A percentile compares a stretch with the other conserved stretches of the same genome.
Conservation (phyloP, 1,284 basidiomycete species). For the Ceratobasidium papillatum region DNA sequence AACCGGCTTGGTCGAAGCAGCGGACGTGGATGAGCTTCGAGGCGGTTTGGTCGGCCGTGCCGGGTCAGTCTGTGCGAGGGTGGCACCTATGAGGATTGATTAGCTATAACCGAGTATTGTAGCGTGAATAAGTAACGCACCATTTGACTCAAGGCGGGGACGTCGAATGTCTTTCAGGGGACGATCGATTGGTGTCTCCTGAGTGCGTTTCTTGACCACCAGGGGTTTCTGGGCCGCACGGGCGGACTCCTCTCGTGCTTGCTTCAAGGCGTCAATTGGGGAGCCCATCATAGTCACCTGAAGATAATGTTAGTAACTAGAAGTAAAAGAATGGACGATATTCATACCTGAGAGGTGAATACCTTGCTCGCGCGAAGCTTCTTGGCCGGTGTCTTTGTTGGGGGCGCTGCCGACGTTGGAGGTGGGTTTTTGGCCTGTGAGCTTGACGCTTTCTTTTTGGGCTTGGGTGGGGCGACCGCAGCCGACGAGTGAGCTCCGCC, state of each 20-base stretch:
- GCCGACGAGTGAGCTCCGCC: no score
- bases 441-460: no score
- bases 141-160: neutral
- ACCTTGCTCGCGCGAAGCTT: neutral
- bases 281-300: neutral
- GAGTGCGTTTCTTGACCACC: neutral
- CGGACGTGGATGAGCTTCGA: no score
- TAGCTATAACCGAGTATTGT: no score
- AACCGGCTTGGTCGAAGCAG: no score
- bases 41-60: no score
- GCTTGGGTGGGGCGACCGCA: no score
- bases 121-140: neutral
- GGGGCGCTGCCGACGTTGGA: neutral
- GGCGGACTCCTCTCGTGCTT: neutral
- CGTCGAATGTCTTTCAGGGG: neutral
- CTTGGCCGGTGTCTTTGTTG: neutral
- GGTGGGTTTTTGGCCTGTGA: no score
- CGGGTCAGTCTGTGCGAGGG: no score
- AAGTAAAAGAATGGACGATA: neutral
- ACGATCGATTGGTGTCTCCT: neutral
- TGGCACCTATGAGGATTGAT: no score
- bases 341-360: neutral
- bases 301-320: neutral
- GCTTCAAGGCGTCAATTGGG: neutral
- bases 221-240: neutral